phyloP scores from a whole-genome alignment of 1,139 yeast species.

The Kodamaea ohmeri region DNA sequence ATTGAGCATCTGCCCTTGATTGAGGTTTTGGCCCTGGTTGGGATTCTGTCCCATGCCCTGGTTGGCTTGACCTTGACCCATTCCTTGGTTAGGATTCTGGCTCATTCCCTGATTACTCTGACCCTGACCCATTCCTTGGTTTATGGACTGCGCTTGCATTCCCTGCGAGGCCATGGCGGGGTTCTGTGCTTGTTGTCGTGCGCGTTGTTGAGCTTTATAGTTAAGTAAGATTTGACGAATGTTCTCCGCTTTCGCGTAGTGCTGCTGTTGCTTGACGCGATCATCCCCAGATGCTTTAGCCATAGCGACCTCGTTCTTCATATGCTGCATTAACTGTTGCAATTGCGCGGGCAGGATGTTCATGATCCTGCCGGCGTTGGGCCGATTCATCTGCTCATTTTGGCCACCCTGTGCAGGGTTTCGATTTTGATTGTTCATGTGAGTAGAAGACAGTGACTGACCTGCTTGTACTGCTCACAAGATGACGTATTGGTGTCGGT shows the following conservation, averaged over 20 bases:
- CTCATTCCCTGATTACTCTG: background rate
- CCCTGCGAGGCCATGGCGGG: constrained; percentile 2
- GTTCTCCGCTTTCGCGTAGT: constrained; percentile 63
- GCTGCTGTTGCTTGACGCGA: constrained; percentile 68
- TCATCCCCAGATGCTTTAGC: constrained; percentile 55
- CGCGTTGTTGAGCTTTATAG: constrained; percentile 42
- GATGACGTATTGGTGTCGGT: background rate
- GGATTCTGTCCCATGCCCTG: constrained; percentile 1
- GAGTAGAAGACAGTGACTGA: too few species aligned
- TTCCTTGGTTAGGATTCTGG: background rate
- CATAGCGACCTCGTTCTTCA: constrained; percentile 59
- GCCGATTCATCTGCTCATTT: constrained; percentile 6
- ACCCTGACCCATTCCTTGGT: constrained; percentile 1
- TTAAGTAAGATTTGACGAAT: constrained; percentile 50
- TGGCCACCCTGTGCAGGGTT: constrained; percentile 4
- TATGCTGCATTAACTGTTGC: constrained; percentile 57
- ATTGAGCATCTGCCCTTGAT: constrained; percentile 1
- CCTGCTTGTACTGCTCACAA: background rate
- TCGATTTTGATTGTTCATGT: constrained; percentile 4
- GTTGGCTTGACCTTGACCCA: constrained; percentile 1
- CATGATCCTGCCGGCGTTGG: constrained; percentile 11
- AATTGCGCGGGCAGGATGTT: constrained; percentile 55
- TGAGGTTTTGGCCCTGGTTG: constrained; percentile 1
- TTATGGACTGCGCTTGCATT: background rate
- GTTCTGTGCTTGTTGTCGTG: constrained; percentile 15